A percentile compares a stretch with the other conserved stretches of the same genome.
These are phyloP conservation scores for Argentina anserina DNA, from an alignment of 306 rosid species.

Conservation along the genomic window DNA sequence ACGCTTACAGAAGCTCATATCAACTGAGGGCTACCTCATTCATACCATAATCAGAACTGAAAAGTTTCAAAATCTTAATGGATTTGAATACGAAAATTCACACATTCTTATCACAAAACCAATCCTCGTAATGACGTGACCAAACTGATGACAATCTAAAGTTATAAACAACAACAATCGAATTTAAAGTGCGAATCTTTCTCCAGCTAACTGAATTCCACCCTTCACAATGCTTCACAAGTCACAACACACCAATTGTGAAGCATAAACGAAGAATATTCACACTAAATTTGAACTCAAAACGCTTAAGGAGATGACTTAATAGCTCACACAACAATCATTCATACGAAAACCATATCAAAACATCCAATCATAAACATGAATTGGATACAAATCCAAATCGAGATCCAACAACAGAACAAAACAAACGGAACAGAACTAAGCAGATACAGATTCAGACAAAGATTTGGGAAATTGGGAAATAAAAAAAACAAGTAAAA, in stretches of 20 bases:
- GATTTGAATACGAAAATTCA: neutral
- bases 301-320: neutral
- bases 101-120: neutral
- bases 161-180: neutral
- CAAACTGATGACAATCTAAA: neutral
- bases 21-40: slow-evolving; percentile 1
- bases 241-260: neutral
- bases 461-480: neutral
- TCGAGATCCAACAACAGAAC: slow-evolving; percentile 18
- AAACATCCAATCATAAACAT: neutral
- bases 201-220: neutral
- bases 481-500: neutral
- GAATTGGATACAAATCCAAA: neutral
- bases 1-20: neutral
- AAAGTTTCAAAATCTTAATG: neutral
- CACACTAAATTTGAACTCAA: neutral
- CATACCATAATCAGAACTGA: neutral
- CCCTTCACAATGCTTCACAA: neutral
- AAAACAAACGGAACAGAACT: neutral
- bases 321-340: neutral
- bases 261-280: neutral
- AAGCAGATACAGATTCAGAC: neutral
- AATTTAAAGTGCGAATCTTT: neutral
- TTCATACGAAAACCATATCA: neutral
- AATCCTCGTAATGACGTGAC: neutral